Conservation (phyloP, 2,329 filamentous ascomycete genomes). For the Diaporthe capsici region DNA sequence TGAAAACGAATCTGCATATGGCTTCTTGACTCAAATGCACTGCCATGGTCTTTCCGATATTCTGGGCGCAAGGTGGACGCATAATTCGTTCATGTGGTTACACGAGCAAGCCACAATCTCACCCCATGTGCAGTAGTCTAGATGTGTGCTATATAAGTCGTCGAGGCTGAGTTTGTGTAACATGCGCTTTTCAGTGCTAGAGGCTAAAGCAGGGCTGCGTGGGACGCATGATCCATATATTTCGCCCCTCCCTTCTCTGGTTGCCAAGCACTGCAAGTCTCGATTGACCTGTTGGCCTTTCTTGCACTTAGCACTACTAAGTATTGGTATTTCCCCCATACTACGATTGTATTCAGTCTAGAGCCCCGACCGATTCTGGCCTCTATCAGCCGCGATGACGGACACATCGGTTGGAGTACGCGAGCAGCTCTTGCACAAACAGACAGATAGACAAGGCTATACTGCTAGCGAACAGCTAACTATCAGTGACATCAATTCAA, state of each 20-base stretch:
- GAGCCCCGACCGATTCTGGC: not conserved
- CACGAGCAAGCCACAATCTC: not conserved
- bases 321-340: not conserved
- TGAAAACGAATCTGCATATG: not conserved
- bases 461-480: no score
- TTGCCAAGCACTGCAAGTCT: not conserved
- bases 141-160: not conserved
- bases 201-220: no score
- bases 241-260: not conserved
- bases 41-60: not conserved
- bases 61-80: rapidly evolving
- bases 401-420: not conserved
- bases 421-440: not conserved
- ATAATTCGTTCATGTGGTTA: not conserved
- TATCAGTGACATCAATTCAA: not conserved
- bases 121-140: not conserved
- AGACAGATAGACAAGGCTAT: not conserved
- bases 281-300: not conserved
- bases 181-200: no score
- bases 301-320: not conserved
- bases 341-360: not conserved
- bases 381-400: not conserved
- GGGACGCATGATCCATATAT: not conserved
- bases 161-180: not conserved
- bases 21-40: not conserved